Evolutionary conservation across 1,284 basidiomycete genomes (phyloP).

Genomic region (Peniophora sp.): DNA sequence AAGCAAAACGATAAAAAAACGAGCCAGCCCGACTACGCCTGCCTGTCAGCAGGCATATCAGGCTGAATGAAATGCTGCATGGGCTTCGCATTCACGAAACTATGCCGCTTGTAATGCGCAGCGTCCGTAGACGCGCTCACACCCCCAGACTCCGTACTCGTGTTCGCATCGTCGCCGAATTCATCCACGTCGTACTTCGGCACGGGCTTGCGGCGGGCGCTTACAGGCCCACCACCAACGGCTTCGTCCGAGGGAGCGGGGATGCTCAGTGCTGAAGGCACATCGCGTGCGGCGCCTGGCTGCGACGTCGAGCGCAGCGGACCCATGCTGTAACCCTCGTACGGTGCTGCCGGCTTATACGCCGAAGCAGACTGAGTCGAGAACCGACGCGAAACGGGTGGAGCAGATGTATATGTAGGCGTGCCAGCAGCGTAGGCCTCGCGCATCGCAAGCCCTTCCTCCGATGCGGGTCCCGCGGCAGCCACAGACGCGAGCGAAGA

Average conservation of each 20-base stretch:
- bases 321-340: constrained; percentile 11
- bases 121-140: not conserved
- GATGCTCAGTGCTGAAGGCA: not conserved
- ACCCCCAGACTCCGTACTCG: too few relatives aligned
- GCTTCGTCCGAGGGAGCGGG: not conserved
- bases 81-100: constrained; percentile 22
- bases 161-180: constrained; percentile 1
- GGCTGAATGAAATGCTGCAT: constrained; percentile 26
- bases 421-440: not conserved
- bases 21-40: too few relatives aligned
- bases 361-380: constrained; percentile 14
- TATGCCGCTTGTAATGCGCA: constrained; percentile 7
- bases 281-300: not conserved
- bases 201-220: constrained; percentile 30
- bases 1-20: too few relatives aligned
- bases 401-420: not conserved
- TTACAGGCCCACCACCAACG: constrained; percentile 9
- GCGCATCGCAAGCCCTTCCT: not conserved
- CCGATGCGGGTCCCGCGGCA: not conserved
- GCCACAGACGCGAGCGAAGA: not conserved
- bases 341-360: constrained; percentile 3
- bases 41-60: constrained; percentile 17
- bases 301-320: constrained; percentile 7
- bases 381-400: constrained; percentile 7
- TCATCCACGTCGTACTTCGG: constrained; percentile 24